A percentile compares a stretch with the other conserved stretches of the same genome.
Evolutionary conservation across 345 rosid genomes (phyloP).

Genomic region (Leavenworthia alabamica): DNA sequence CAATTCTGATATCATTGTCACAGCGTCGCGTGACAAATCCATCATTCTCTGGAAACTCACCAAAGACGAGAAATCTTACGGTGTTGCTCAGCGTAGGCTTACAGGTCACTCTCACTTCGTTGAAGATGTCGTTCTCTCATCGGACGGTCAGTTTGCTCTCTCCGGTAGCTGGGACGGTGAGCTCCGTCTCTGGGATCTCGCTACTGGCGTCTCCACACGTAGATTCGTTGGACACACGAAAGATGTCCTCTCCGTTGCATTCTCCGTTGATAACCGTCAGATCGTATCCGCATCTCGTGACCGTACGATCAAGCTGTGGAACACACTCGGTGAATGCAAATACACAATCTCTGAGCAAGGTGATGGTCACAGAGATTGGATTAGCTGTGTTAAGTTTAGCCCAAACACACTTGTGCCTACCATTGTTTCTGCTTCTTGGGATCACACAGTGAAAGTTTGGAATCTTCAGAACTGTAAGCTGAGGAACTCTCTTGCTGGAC

Average conservation of each 20-base stretch:
- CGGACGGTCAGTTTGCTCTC: constrained; percentile 92
- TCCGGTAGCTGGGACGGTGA: constrained; percentile 97
- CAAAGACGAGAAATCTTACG: constrained; percentile 76
- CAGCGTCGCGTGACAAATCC: constrained; percentile 94
- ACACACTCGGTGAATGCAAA: constrained; percentile 94
- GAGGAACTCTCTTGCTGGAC: constrained; percentile 52
- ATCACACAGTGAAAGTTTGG: constrained; percentile 74
- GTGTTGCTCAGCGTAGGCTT: constrained; percentile 79
- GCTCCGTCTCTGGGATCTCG: constrained; percentile 95
- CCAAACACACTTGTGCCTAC: constrained; percentile 75
- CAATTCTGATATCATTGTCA: constrained; percentile 83
- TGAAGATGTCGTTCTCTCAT: constrained; percentile 89
- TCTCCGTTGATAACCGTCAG: constrained; percentile 92
- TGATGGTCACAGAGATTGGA: constrained; percentile 86
- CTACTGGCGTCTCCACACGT: constrained; percentile 57
- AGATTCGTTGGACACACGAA: constrained; percentile 93
- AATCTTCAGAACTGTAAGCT: constrained; percentile 76
- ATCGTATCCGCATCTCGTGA: constrained; percentile 95
- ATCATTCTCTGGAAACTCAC: constrained; percentile 83
- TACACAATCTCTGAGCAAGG: constrained; percentile 76
- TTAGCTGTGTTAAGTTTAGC: constrained; percentile 87
- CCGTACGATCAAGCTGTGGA: constrained; percentile 87
- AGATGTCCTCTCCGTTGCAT: constrained; percentile 90
- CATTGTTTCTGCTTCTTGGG: constrained; percentile 87
- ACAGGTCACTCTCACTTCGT: constrained; percentile 96